Percentiles rank a stretch among this genome's conserved stretches.
These are phyloP conservation scores for Elsinoe ampelina DNA, from an alignment of 2,329 filamentous ascomycete genomes.

Conservation along the genomic window DNA sequence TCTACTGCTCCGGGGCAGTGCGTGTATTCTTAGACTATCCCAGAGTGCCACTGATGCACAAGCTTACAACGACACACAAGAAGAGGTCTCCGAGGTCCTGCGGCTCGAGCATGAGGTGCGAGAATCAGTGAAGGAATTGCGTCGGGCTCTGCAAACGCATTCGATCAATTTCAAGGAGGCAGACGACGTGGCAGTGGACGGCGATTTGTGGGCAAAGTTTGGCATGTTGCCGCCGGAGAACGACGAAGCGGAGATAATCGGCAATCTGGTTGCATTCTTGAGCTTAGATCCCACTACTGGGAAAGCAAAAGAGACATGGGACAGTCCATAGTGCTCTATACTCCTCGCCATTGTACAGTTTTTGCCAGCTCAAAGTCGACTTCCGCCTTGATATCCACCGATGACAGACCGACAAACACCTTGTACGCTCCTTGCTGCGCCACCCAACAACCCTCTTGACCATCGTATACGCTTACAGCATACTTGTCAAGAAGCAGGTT, in stretches of 20 bases:
- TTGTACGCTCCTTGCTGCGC: conserved; percentile 57
- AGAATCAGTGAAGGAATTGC: neutral
- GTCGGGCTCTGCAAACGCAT: neutral
- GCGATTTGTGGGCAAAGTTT: neutral
- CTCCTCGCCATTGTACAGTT: neutral
- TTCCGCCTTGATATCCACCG: neutral
- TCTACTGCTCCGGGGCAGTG: conserved; percentile 19
- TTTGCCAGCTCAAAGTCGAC: neutral
- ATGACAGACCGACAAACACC: conserved; percentile 50
- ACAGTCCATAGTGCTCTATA: neutral
- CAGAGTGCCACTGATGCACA: neutral
- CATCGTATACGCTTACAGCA: conserved; percentile 60
- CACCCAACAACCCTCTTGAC: conserved; percentile 55
- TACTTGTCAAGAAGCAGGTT: conserved; percentile 53
- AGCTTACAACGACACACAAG: neutral
- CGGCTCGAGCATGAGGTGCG: neutral
- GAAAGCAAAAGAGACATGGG: neutral
- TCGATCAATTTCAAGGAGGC: too few species aligned
- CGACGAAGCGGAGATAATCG: neutral
- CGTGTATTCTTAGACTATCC: neutral
- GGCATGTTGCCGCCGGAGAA: neutral
- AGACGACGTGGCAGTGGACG: too few species aligned
- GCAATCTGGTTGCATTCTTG: neutral
- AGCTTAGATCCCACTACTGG: neutral
- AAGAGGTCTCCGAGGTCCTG: neutral